Conservation (phyloP, 129 eudicot genomes). For the Helianthus annuus region DNA sequence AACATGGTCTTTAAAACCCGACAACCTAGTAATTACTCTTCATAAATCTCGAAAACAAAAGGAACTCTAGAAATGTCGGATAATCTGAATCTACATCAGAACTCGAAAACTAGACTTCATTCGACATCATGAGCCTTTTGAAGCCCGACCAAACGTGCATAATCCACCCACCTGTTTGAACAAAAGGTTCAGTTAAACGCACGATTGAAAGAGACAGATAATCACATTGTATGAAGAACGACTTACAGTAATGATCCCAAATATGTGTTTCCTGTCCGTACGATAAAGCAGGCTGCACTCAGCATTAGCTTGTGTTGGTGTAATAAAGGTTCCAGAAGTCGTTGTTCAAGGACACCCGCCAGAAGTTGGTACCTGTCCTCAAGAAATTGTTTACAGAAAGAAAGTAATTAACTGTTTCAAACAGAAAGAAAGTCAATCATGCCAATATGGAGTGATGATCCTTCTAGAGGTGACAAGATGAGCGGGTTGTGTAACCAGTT, state of each 20-base stretch:
- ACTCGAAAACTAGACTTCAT: constrained; percentile 20
- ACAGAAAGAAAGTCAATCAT: background rate
- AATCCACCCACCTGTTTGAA: constrained; percentile 90
- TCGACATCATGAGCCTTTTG: constrained; percentile 68
- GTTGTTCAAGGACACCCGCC: constrained; percentile 89
- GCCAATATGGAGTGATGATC: background rate
- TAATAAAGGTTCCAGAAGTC: constrained; percentile 70
- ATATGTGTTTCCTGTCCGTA: constrained; percentile 88
- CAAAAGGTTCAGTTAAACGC: background rate
- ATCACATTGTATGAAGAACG: background rate
- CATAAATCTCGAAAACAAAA: constrained; percentile 20
- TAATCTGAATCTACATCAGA: constrained; percentile 28
- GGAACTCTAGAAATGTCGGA: constrained; percentile 1
- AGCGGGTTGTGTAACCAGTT: background rate
- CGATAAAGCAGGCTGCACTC: constrained; percentile 84
- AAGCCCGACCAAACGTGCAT: constrained; percentile 87
- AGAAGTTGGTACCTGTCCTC: constrained; percentile 74
- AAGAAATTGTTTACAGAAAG: background rate
- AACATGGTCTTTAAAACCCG: constrained; percentile 12
- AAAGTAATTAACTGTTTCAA: background rate
- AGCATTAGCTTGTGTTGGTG: constrained; percentile 75
- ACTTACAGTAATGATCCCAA: constrained; percentile 92
- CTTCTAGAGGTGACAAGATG: too few species aligned
- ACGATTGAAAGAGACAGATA: background rate
- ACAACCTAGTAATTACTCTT: background rate